phyloP scores from a whole-genome alignment of 2,329 filamentous ascomycete genomes.

The Trichocomaceae sp. region DNA sequence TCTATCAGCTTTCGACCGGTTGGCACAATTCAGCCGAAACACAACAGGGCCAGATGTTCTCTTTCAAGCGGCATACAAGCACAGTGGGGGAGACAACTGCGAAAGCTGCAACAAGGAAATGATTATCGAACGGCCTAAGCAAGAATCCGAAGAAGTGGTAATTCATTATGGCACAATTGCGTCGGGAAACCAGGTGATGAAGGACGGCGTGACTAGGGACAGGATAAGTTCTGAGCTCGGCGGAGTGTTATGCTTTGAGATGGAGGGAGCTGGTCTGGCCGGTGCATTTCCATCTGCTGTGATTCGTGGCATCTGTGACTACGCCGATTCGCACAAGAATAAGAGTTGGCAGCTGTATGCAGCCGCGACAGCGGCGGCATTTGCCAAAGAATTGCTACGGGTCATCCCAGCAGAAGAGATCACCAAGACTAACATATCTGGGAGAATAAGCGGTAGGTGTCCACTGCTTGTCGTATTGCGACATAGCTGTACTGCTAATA shows the following conservation, averaged over 20 bases:
- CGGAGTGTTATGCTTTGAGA: slow-evolving; percentile 23
- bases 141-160: neutral
- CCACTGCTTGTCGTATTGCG: neutral
- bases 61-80: slow-evolving; percentile 5
- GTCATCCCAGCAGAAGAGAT: neutral
- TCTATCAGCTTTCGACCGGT: slow-evolving; percentile 5
- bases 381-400: slow-evolving; percentile 17
- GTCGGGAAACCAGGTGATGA: slow-evolving; percentile 21
- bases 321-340: slow-evolving; percentile 35
- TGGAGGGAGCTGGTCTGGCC: slow-evolving; percentile 25
- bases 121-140: slow-evolving; percentile 4
- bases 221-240: slow-evolving; percentile 10
- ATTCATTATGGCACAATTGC: slow-evolving; percentile 21
- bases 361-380: slow-evolving; percentile 25
- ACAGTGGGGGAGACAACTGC: slow-evolving; percentile 1
- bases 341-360: slow-evolving; percentile 34
- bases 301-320: slow-evolving; percentile 38
- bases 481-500: slow-evolving; percentile 5
- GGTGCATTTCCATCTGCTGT: slow-evolving; percentile 30
- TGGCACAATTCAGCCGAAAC: slow-evolving; percentile 5
- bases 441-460: slow-evolving; percentile 5
- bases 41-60: neutral
- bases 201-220: slow-evolving; percentile 15
- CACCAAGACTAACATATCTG: slow-evolving; percentile 3
- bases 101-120: neutral